Conservation (phyloP, 202 grass and related monocot genomes). For the Setaria viridis region DNA sequence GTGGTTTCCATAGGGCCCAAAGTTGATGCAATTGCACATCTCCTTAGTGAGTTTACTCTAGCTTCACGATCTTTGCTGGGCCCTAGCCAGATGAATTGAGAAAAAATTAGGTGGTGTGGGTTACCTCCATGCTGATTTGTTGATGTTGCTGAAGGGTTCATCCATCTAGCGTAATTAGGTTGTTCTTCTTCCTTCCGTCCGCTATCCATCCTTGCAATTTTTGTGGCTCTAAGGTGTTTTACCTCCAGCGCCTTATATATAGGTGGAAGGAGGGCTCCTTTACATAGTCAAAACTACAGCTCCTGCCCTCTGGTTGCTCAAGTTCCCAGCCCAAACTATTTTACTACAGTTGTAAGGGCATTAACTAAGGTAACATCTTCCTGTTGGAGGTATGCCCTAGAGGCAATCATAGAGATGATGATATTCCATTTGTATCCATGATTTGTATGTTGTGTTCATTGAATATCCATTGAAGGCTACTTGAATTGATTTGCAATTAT, state of each 20-base stretch:
- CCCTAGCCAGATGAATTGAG: not conserved
- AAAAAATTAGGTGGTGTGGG: not conserved
- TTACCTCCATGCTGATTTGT: not conserved
- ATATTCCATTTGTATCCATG: too few relatives aligned
- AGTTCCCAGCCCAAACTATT: not conserved
- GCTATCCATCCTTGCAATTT: not conserved
- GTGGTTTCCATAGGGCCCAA: not conserved
- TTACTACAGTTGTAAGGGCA: not conserved
- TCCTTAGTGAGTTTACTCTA: not conserved
- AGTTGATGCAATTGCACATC: not conserved
- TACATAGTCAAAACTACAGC: not conserved
- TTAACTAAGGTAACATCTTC: not conserved
- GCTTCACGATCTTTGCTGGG: not conserved
- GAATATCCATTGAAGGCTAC: too few relatives aligned
- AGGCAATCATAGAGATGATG: too few relatives aligned
- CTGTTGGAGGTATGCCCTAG: too few relatives aligned
- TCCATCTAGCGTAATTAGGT: not conserved
- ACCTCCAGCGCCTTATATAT: not conserved
- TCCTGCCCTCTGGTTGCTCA: not conserved
- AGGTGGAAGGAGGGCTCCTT: not conserved
- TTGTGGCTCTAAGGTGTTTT: not conserved
- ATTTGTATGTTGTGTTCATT: too few relatives aligned
- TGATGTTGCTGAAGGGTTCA: not conserved
- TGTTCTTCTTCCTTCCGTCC: not conserved
- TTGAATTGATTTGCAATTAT: too few relatives aligned